A percentile compares a stretch with the other conserved stretches of the same genome.
These are phyloP conservation scores for Kwoniella pini DNA, from an alignment of 768 basidiomycete genomes.

Conservation along the genomic window DNA sequence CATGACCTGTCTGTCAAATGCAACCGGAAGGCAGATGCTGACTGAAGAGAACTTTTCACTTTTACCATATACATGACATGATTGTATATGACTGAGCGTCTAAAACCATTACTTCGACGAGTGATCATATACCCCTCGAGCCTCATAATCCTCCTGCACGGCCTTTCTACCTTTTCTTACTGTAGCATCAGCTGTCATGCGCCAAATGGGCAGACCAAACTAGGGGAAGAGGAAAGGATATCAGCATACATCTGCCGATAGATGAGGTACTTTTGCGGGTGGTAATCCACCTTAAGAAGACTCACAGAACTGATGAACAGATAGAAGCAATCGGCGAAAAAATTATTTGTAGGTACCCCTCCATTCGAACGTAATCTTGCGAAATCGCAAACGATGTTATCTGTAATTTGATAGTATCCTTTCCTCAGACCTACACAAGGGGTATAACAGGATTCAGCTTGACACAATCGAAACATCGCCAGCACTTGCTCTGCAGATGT, in stretches of 20 bases:
- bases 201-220: constrained; percentile 53
- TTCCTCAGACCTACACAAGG: constrained; percentile 63
- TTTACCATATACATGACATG: too few relatives aligned
- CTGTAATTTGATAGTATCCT: constrained; percentile 73
- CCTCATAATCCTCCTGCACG: constrained; percentile 28
- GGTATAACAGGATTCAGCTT: too few relatives aligned
- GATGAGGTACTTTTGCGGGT: too few relatives aligned
- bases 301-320: constrained; percentile 59
- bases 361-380: constrained; percentile 72
- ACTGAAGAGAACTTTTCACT: too few relatives aligned
- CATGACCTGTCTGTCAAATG: too few relatives aligned
- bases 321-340: constrained; percentile 62
- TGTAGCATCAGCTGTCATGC: constrained; percentile 44
- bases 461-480: too few relatives aligned
- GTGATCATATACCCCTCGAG: constrained; percentile 27
- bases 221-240: too few relatives aligned
- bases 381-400: constrained; percentile 66
- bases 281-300: not conserved
- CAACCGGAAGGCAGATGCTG: too few relatives aligned
- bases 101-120: not conserved
- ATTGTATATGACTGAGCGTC: not conserved
- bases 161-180: constrained; percentile 19
- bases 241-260: too few relatives aligned
- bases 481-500: too few relatives aligned
- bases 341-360: constrained; percentile 63